Percentiles rank a stretch among this genome's conserved stretches.
These are phyloP conservation scores for Colletotrichum scovillei DNA, from an alignment of 2,329 filamentous ascomycete genomes.

Conservation along the genomic window DNA sequence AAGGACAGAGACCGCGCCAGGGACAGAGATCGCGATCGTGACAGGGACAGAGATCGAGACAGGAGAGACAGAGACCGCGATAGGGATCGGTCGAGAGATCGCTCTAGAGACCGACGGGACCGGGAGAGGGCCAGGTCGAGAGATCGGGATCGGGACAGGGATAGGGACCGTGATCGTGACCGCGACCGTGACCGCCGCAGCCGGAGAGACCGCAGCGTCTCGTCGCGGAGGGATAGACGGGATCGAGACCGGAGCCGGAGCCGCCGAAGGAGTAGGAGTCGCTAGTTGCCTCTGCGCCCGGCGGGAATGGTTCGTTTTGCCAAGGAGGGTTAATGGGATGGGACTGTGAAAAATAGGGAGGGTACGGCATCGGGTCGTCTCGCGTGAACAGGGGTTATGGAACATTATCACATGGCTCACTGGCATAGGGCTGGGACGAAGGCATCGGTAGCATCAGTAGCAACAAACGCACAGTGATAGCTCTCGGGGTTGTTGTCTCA, in stretches of 20 bases:
- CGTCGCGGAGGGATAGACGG: constrained; percentile 21
- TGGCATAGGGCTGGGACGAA: not conserved
- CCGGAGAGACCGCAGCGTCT: constrained; percentile 21
- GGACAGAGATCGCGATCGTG: constrained; percentile 45
- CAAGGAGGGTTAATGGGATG: not conserved
- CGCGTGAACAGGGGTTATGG: not conserved
- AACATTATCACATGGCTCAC: not conserved
- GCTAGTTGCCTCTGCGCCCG: constrained; percentile 7
- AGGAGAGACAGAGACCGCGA: constrained; percentile 41
- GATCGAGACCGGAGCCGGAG: constrained; percentile 23
- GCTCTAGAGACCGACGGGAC: constrained; percentile 43
- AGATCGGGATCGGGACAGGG: constrained; percentile 37
- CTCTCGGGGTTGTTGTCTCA: no score
- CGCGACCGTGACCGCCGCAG: constrained; percentile 31
- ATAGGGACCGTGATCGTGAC: constrained; percentile 35
- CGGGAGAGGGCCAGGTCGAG: constrained; percentile 46
- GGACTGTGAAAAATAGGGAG: not conserved
- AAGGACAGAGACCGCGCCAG: constrained; percentile 46
- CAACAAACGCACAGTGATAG: not conserved
- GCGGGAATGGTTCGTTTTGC: not conserved
- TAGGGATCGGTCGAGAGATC: constrained; percentile 45
- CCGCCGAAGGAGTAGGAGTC: constrained; percentile 27
- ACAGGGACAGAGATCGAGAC: constrained; percentile 46
- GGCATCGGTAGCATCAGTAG: not conserved
- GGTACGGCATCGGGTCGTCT: not conserved